A percentile compares a stretch with the other conserved stretches of the same genome.
phyloP scores from a whole-genome alignment of 306 rosid species.

The Cercis canadensis region DNA sequence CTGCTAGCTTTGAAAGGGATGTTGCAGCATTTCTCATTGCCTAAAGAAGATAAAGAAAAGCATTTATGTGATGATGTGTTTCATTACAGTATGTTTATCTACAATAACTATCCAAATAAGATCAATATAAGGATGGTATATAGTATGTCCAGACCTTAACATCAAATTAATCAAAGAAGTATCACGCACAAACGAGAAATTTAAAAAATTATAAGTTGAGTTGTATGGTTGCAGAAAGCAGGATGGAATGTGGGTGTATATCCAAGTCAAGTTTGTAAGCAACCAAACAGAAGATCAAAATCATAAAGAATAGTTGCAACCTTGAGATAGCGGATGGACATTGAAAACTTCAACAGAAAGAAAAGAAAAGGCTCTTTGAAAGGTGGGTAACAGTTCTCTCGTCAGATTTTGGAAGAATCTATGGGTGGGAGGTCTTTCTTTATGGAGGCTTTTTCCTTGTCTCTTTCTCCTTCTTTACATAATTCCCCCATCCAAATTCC shows the following conservation, averaged over 20 bases:
- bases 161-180: neutral
- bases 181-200: neutral
- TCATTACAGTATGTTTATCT: slow-evolving; percentile 9
- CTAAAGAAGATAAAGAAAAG: slow-evolving; percentile 42
- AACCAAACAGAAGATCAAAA: slow-evolving; percentile 32
- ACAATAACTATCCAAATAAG: slow-evolving; percentile 21
- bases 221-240: neutral
- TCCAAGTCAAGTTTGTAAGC: slow-evolving; percentile 11
- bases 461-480: no score
- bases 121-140: slow-evolving; percentile 17
- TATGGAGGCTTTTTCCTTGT: no score
- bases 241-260: neutral
- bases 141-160: neutral
- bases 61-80: neutral
- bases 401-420: no score
- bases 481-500: no score
- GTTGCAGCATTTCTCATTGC: slow-evolving; percentile 93
- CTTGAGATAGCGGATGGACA: neutral
- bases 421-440: no score
- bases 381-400: no score
- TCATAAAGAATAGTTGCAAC: no score
- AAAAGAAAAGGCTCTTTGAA: neutral
- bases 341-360: neutral
- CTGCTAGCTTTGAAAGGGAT: slow-evolving; percentile 91
- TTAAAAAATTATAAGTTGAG: neutral